Evolutionary conservation across 2,329 filamentous ascomycete species (phyloP).

Genomic region (Aspergillus sp.): DNA sequence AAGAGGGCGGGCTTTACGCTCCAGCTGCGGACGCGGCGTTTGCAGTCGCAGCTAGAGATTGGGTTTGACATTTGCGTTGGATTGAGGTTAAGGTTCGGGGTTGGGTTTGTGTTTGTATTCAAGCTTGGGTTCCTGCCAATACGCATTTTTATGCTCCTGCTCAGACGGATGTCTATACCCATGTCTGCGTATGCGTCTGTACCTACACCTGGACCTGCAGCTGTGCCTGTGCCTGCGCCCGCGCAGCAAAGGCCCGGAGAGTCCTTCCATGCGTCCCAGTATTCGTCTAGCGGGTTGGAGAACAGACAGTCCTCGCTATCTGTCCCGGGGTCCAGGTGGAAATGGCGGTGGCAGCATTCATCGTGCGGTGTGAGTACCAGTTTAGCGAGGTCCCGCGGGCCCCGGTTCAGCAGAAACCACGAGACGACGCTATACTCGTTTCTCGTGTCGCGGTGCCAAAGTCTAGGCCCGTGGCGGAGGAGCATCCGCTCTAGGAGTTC

Average conservation of each 20-base stretch:
- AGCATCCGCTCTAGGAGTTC: conserved; percentile 31
- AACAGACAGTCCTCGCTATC: conserved; percentile 22
- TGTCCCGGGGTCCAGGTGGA: background rate
- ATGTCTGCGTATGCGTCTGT: background rate
- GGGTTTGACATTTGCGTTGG: background rate
- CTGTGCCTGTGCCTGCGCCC: background rate
- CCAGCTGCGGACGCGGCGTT: conserved; percentile 26
- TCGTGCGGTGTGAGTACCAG: conserved; percentile 28
- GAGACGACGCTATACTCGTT: conserved; percentile 28
- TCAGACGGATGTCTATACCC: background rate
- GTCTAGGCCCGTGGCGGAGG: conserved; percentile 28
- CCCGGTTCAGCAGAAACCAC: conserved; percentile 30
- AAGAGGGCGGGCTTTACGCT: conserved; percentile 30
- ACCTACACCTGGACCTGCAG: background rate
- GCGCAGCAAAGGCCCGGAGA: conserved; percentile 20
- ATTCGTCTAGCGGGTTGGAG: conserved; percentile 27
- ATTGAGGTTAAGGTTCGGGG: background rate
- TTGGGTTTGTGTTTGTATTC: background rate
- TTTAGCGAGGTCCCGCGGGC: conserved; percentile 24
- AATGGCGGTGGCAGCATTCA: conserved; percentile 26
- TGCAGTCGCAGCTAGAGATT: conserved; percentile 22
- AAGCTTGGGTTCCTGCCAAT: background rate
- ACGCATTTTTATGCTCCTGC: background rate
- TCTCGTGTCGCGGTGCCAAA: conserved; percentile 26
- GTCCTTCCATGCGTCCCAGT: conserved; percentile 29